These are phyloP conservation scores for Trichoderma sp. DNA, from an alignment of 2,329 filamentous ascomycete species.

Conservation along the genomic window DNA sequence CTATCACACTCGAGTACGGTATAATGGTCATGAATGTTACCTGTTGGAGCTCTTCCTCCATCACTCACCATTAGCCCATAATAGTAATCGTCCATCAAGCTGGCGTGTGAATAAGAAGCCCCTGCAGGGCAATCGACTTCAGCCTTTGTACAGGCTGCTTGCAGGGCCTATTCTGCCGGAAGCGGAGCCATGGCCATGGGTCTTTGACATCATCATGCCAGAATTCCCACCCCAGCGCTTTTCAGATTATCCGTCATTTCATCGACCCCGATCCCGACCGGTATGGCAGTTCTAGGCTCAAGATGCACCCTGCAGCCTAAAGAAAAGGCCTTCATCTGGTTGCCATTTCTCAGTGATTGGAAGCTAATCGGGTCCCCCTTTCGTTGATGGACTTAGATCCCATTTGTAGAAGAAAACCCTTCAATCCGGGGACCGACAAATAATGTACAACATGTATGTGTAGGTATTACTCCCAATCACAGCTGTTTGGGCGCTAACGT, in stretches of 20 bases:
- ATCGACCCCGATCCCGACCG: conserved; percentile 2
- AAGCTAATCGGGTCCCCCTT: background rate
- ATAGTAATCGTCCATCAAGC: background rate
- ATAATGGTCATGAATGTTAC: background rate
- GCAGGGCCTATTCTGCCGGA: conserved; percentile 10
- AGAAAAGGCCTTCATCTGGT: background rate
- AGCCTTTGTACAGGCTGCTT: background rate
- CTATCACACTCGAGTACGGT: background rate
- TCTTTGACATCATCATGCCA: conserved; percentile 21
- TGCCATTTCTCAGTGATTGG: background rate
- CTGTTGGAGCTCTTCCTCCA: background rate
- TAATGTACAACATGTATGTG: background rate
- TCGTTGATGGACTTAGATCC: background rate
- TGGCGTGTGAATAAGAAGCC: background rate
- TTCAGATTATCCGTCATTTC: conserved; percentile 10
- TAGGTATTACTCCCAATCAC: background rate
- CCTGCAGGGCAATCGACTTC: background rate
- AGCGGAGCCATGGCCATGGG: conserved; percentile 13
- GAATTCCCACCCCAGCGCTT: background rate
- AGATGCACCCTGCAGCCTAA: conserved; percentile 12
- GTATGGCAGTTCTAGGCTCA: conserved; percentile 1
- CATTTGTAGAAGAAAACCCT: background rate
- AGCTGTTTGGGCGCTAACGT: background rate
- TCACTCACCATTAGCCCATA: background rate
- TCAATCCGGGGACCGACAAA: background rate